These are phyloP conservation scores for Russula griseocarnosa DNA, from an alignment of 768 basidiomycete genomes.

Conservation along the genomic window DNA sequence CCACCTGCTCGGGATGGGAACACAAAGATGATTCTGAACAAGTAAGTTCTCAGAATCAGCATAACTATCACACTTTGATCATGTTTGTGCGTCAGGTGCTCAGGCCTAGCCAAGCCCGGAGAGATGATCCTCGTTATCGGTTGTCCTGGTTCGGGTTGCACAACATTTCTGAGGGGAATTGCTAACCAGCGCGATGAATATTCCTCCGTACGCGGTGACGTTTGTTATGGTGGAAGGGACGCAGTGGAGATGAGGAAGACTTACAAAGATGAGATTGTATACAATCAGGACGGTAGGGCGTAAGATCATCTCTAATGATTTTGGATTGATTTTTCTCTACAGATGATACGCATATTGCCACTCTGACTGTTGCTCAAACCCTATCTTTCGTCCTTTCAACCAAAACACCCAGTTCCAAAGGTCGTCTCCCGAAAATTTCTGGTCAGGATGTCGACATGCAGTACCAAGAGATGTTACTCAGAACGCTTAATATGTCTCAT, in stretches of 20 bases:
- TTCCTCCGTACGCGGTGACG: conserved; percentile 59
- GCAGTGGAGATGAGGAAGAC: conserved; percentile 70
- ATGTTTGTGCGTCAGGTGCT: conserved; percentile 12
- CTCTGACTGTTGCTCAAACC: conserved; percentile 76
- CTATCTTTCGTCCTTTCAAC: conserved; percentile 66
- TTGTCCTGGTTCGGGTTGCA: conserved; percentile 80
- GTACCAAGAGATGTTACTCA: conserved; percentile 59
- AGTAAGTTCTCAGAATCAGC: not conserved
- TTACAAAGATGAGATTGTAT: conserved; percentile 77
- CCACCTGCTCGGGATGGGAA: not conserved
- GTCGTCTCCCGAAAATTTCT: conserved; percentile 64
- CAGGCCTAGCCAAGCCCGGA: conserved; percentile 24
- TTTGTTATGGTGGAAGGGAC: conserved; percentile 78
- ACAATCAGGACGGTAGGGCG: conserved; percentile 63
- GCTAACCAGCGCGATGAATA: conserved; percentile 71
- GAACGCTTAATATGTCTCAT: conserved; percentile 82
- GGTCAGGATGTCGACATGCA: conserved; percentile 53
- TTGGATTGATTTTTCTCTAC: conserved; percentile 32
- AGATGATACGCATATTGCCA: conserved; percentile 83
- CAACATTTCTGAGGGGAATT: conserved; percentile 80
- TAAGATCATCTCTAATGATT: not conserved
- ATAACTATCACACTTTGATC: not conserved
- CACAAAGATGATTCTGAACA: conserved; percentile 14
- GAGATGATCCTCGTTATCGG: conserved; percentile 38
- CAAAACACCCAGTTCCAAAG: conserved; percentile 70